Percentiles rank a stretch among this genome's conserved stretches.
Conservation (phyloP, 2,329 filamentous ascomycete species). For the Sclerotinia subarctica region DNA sequence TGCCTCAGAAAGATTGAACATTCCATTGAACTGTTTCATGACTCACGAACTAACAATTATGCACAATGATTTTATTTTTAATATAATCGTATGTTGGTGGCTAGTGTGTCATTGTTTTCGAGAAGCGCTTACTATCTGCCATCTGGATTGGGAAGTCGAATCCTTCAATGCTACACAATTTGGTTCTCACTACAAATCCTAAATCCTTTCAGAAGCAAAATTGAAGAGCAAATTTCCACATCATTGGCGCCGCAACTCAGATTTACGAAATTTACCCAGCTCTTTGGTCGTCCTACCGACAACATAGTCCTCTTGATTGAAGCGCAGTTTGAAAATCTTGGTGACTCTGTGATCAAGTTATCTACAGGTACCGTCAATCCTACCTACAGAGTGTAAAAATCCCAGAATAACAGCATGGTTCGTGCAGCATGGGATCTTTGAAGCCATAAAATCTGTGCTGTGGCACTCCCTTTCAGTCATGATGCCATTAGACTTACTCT, state of each 20-base stretch:
- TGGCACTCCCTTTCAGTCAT: constrained; percentile 4
- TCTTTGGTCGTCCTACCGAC: not conserved
- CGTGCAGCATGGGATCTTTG: not conserved
- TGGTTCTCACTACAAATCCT: not conserved
- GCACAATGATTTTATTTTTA: not conserved
- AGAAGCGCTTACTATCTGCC: not conserved
- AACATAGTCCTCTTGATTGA: not conserved
- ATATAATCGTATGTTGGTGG: not conserved
- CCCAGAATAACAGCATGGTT: not conserved
- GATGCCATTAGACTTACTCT: not conserved
- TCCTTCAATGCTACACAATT: constrained; percentile 11
- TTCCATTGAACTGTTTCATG: not conserved
- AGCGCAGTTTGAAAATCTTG: not conserved
- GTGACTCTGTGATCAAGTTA: not conserved
- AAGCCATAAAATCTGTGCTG: constrained; percentile 3
- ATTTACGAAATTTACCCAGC: constrained; percentile 1
- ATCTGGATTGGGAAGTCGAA: not conserved
- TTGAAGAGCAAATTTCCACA: constrained; percentile 18
- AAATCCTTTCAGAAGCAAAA: not conserved
- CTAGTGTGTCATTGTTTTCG: constrained; percentile 3
- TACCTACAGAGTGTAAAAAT: constrained; percentile 12
- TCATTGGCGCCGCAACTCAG: not conserved
- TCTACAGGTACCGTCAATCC: constrained; percentile 5
- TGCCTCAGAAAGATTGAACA: not conserved
- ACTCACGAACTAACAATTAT: not conserved